Percentiles rank a stretch among this genome's conserved stretches.
phyloP scores from a whole-genome alignment of 257 asterid genomes.

The Solanum corneliomulleri region DNA sequence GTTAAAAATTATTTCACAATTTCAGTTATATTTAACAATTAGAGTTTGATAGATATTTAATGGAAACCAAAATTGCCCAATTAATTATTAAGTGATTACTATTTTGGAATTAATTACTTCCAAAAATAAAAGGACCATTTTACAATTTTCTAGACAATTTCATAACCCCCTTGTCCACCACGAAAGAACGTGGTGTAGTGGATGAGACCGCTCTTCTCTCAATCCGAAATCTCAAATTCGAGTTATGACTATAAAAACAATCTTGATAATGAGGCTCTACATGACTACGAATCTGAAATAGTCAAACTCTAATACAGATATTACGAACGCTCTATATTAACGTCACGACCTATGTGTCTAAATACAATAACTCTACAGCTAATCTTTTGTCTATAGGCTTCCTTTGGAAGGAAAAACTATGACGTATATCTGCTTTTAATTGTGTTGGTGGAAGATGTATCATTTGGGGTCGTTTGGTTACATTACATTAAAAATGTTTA shows the following conservation, averaged over 20 bases:
- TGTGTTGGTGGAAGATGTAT: background rate
- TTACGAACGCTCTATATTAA: background rate
- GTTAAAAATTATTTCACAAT: background rate
- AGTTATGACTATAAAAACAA: too few relatives aligned
- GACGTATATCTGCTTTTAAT: background rate
- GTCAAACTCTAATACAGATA: too few relatives aligned
- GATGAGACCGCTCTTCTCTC: rapidly evolving
- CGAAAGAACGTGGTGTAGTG: background rate
- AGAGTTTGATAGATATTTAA: background rate
- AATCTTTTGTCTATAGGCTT: slow-evolving; percentile 10
- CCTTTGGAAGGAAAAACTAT: background rate
- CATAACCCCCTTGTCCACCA: background rate
- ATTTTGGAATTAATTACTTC: background rate
- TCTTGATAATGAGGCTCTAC: background rate
- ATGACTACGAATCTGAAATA: background rate
- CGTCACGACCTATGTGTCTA: slow-evolving; percentile 24
- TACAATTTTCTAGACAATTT: background rate
- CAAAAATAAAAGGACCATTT: background rate
- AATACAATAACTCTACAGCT: slow-evolving; percentile 6
- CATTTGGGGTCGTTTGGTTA: background rate
- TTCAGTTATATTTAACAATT: background rate
- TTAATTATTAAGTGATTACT: background rate
- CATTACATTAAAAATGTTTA: background rate
- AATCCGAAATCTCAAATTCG: background rate
- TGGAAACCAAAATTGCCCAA: background rate